Percentiles rank a stretch among this genome's conserved stretches.
phyloP scores from a whole-genome alignment of 2,329 filamentous ascomycete genomes.

The Aspergillus aculeatinus region DNA sequence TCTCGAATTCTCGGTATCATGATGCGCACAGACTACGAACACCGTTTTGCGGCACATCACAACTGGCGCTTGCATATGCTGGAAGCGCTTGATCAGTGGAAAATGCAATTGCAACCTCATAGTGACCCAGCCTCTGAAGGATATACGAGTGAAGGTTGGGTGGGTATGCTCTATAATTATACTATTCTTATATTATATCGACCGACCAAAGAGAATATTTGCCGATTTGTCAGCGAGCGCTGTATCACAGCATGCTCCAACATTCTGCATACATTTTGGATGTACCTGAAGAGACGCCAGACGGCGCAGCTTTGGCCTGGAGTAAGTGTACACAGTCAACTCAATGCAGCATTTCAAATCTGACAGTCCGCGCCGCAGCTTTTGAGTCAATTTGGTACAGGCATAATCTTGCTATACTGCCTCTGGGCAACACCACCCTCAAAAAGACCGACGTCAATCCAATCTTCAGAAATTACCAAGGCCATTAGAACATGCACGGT shows the following conservation, averaged over 20 bases:
- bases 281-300: conserved; percentile 3
- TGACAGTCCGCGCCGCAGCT: background rate
- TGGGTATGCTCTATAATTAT: conserved; percentile 7
- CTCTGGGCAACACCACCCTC: background rate
- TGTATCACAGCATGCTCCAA: conserved; percentile 1
- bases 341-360: background rate
- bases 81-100: conserved; percentile 2
- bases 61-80: conserved; percentile 4
- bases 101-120: conserved; percentile 1
- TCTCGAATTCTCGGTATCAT: background rate
- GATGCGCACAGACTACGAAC: conserved; percentile 5
- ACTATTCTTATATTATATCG: conserved; percentile 1
- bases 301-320: conserved; percentile 5
- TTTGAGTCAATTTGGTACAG: conserved; percentile 1
- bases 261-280: conserved; percentile 1
- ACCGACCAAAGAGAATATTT: background rate
- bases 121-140: conserved; percentile 1
- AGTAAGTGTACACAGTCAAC: background rate
- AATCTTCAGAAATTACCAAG: background rate
- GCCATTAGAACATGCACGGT: background rate
- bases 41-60: background rate
- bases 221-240: background rate
- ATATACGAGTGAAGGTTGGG: conserved; percentile 6
- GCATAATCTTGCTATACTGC: conserved; percentile 1
- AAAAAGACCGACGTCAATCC: background rate